Evolutionary conservation across 2,329 filamentous ascomycete species (phyloP).

Genomic region (Pseudocercospora eumusae): DNA sequence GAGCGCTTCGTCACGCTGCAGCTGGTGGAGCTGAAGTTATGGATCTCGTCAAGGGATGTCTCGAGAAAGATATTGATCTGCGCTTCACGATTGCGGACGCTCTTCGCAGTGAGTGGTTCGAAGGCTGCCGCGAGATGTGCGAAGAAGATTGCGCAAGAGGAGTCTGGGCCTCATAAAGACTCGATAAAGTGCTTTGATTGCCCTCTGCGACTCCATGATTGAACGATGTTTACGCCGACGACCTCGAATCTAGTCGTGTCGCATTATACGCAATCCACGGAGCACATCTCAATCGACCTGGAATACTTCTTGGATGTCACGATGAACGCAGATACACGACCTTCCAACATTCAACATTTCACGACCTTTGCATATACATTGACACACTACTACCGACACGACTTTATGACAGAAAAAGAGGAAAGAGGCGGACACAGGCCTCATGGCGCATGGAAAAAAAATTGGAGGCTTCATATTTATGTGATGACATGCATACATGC

Average conservation of each 20-base stretch:
- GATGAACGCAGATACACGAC: neutral
- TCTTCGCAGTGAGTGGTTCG: constrained; percentile 58
- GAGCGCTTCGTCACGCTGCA: constrained; percentile 50
- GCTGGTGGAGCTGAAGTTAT: constrained; percentile 51
- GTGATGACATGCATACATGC: neutral
- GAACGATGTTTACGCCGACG: too few relatives aligned
- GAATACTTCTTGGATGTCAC: neutral
- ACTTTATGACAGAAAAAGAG: constrained; percentile 13
- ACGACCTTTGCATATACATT: neutral
- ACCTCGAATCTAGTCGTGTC: too few relatives aligned
- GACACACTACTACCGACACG: constrained; percentile 3
- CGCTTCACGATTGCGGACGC: constrained; percentile 61
- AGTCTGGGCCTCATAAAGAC: neutral
- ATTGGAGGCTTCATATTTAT: neutral
- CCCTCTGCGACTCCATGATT: too few relatives aligned
- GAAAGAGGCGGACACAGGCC: constrained; percentile 1
- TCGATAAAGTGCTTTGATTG: neutral
- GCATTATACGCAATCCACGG: too few relatives aligned
- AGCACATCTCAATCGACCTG: too few relatives aligned
- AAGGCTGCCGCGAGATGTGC: constrained; percentile 30
- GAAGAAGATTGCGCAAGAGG: constrained; percentile 24
- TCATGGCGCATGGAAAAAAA: neutral
- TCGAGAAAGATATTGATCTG: constrained; percentile 57
- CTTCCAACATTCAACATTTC: neutral
- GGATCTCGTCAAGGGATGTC: constrained; percentile 61